Conservation (phyloP, 495 filamentous ascomycete species). For the Cryomyces minteri region DNA sequence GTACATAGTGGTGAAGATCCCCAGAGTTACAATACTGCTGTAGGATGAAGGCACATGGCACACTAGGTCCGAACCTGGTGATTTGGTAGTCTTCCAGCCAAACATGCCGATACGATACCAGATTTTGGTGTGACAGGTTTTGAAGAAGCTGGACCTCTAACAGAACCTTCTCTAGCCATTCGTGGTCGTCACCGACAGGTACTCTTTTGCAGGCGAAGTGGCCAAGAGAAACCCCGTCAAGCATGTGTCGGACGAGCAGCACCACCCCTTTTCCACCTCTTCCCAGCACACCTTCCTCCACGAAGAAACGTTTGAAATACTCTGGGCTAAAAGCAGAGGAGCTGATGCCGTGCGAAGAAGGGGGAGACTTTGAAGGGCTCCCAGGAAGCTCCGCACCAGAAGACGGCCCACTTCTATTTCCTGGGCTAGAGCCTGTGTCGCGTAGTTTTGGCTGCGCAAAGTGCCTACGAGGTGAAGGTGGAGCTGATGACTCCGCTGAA, state of each 20-base stretch:
- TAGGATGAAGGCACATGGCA: constrained; percentile 89
- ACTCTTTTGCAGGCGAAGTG: constrained; percentile 95
- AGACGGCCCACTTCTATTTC: constrained; percentile 16
- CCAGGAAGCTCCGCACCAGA: constrained; percentile 23
- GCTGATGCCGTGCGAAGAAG: constrained; percentile 49
- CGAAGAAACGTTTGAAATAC: constrained; percentile 85
- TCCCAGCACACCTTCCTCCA: constrained; percentile 69
- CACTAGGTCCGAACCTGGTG: constrained; percentile 68
- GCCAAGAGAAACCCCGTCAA: constrained; percentile 72
- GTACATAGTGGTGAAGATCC: constrained; percentile 74
- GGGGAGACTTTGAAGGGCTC: constrained; percentile 23
- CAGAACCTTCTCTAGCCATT: constrained; percentile 88
- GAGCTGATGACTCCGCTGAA: constrained; percentile 27
- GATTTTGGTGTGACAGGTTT: constrained; percentile 76
- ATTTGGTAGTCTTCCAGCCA: constrained; percentile 86
- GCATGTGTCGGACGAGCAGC: constrained; percentile 70
- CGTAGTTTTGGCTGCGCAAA: constrained; percentile 21
- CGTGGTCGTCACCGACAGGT: constrained; percentile 82
- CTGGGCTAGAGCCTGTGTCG: constrained; percentile 6
- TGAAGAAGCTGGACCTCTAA: constrained; percentile 85
- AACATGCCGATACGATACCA: constrained; percentile 94
- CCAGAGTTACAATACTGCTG: constrained; percentile 95
- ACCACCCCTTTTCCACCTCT: constrained; percentile 91
- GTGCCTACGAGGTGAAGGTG: constrained; percentile 33
- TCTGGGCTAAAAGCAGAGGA: constrained; percentile 71